phyloP scores from a whole-genome alignment of 1,139 yeast genomes.

The Pichia sp. region DNA sequence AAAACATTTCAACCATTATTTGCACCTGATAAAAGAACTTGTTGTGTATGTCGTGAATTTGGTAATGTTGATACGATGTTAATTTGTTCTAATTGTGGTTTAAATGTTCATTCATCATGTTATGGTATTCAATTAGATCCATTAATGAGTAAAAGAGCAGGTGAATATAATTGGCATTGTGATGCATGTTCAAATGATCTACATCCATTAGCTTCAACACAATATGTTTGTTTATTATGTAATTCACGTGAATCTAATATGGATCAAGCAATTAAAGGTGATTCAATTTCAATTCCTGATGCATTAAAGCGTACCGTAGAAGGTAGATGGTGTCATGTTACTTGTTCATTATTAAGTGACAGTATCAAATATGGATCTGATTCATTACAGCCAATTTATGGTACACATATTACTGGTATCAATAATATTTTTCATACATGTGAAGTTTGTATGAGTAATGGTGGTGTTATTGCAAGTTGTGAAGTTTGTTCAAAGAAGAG shows the following conservation, averaged over 20 bases:
- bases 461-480: constrained; percentile 42
- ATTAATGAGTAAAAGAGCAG: constrained; percentile 14
- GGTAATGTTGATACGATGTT: constrained; percentile 36
- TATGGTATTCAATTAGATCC: constrained; percentile 45
- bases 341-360: constrained; percentile 60
- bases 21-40: constrained; percentile 34
- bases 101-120: constrained; percentile 66
- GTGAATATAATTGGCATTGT: constrained; percentile 61
- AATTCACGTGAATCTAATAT: constrained; percentile 46
- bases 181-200: constrained; percentile 73
- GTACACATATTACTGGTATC: constrained; percentile 24
- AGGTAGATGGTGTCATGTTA: constrained; percentile 76
- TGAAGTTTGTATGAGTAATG: constrained; percentile 35
- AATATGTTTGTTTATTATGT: constrained; percentile 65
- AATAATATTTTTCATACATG: constrained; percentile 31
- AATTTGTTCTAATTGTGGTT: constrained; percentile 64
- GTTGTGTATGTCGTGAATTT: constrained; percentile 52
- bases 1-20: constrained; percentile 22
- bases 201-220: constrained; percentile 52
- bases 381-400: constrained; percentile 41
- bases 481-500: constrained; percentile 35
- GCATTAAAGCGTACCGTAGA: constrained; percentile 65
- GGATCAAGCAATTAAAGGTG: constrained; percentile 41
- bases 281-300: constrained; percentile 45
- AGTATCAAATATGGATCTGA: constrained; percentile 37